Evolutionary conservation across 1,284 basidiomycete species (phyloP).

Genomic region (Malassezia cuniculi): DNA sequence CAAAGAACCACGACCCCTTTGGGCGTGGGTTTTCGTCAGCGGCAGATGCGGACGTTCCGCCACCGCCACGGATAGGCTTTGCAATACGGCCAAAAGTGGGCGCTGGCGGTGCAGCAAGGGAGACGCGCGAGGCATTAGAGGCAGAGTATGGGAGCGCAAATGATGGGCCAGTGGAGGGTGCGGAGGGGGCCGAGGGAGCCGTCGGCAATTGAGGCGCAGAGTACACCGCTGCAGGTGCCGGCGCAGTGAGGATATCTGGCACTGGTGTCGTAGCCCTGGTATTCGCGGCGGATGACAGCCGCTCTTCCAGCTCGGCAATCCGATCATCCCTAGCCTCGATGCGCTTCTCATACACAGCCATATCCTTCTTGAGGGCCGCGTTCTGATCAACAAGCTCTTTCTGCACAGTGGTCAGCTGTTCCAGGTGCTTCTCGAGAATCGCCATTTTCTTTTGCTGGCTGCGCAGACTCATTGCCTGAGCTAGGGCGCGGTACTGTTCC

Average conservation of each 20-base stretch:
- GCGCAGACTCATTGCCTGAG: constrained; percentile 91
- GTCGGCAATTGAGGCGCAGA: no score
- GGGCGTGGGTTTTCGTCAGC: no score
- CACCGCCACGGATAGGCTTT: constrained; percentile 81
- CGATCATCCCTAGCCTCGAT: constrained; percentile 89
- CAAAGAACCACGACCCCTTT: constrained; percentile 7
- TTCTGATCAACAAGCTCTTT: constrained; percentile 99
- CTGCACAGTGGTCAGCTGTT: constrained; percentile 88
- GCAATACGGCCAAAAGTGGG: constrained; percentile 85
- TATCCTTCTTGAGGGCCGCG: constrained; percentile 90
- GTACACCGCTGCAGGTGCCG: no score
- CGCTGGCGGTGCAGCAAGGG: constrained; percentile 47
- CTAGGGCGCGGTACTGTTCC: constrained; percentile 97
- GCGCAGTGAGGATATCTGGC: no score
- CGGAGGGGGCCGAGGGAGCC: no score
- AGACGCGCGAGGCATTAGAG: not conserved
- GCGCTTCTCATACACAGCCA: constrained; percentile 90
- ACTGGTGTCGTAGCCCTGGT: no score
- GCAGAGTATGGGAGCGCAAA: not conserved
- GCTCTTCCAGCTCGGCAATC: constrained; percentile 65
- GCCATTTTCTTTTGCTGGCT: constrained; percentile 99
- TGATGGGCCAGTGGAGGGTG: not conserved
- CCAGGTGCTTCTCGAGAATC: constrained; percentile 90
- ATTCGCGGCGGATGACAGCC: no score
- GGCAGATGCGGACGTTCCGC: constrained; percentile 5